Evolutionary conservation across 805 yeast genomes (phyloP).

Genomic region (Barnettozyma wickerhamii): DNA sequence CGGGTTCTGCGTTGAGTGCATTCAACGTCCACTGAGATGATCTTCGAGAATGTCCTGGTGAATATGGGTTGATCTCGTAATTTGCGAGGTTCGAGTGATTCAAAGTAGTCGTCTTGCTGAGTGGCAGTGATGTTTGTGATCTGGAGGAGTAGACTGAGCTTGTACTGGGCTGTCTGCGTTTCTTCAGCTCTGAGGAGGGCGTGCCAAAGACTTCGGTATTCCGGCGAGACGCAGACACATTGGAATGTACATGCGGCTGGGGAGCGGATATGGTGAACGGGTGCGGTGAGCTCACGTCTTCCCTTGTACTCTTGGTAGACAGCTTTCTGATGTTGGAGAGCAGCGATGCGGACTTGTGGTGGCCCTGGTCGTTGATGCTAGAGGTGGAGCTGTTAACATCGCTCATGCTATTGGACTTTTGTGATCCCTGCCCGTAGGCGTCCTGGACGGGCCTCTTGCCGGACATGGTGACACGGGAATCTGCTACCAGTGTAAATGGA

Average conservation of each 20-base stretch:
- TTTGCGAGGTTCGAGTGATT: conserved; percentile 18
- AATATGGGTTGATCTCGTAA: conserved; percentile 21
- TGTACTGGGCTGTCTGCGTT: conserved; percentile 23
- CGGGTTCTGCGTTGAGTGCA: conserved; percentile 7
- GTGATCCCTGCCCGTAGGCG: not conserved
- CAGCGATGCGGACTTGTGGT: conserved; percentile 18
- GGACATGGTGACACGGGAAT: not conserved
- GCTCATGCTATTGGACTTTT: not conserved
- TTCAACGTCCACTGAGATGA: conserved; percentile 22
- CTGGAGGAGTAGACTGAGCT: conserved; percentile 22
- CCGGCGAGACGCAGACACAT: conserved; percentile 1
- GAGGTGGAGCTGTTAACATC: not conserved
- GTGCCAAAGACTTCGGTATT: conserved; percentile 1
- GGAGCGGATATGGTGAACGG: conserved; percentile 15
- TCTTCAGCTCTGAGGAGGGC: conserved; percentile 4
- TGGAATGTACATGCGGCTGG: conserved; percentile 15
- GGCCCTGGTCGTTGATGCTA: conserved; percentile 6
- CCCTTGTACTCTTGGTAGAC: conserved; percentile 16
- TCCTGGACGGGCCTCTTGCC: not conserved
- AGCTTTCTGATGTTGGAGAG: conserved; percentile 26
- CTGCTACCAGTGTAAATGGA: too few species aligned
- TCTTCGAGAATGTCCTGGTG: conserved; percentile 25
- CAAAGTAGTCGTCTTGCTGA: conserved; percentile 24
- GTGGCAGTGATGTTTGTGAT: conserved; percentile 24
- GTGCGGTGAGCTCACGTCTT: conserved; percentile 7